A percentile compares a stretch with the other conserved stretches of the same genome.
phyloP scores from a whole-genome alignment of 805 yeast genomes.

The Yamadazyma akitaensis region DNA sequence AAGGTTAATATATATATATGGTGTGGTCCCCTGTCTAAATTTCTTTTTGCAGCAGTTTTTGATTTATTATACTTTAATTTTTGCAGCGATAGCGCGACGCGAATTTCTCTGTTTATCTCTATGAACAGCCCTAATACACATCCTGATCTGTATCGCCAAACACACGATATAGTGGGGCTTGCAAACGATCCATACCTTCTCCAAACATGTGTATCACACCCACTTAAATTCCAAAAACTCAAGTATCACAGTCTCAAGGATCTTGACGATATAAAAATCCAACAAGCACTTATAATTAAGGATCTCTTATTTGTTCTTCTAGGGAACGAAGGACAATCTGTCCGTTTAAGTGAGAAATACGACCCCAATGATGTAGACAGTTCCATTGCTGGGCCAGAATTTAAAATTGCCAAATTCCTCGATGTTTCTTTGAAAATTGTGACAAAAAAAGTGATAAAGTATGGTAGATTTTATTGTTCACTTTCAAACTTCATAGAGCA shows the following conservation, averaged over 20 bases:
- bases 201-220: constrained; percentile 8
- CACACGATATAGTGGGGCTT: constrained; percentile 18
- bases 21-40: too few relatives aligned
- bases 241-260: constrained; percentile 30
- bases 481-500: constrained; percentile 57
- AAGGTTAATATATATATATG: too few relatives aligned
- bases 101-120: background rate
- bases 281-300: constrained; percentile 68
- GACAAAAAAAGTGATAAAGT: constrained; percentile 54
- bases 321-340: constrained; percentile 76
- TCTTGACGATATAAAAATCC: constrained; percentile 48
- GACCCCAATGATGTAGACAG: constrained; percentile 42
- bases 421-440: constrained; percentile 73
- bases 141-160: background rate
- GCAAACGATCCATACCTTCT: constrained; percentile 15
- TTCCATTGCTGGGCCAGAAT: constrained; percentile 68
- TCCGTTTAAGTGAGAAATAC: constrained; percentile 63
- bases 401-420: constrained; percentile 63
- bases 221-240: constrained; percentile 6
- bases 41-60: background rate
- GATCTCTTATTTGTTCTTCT: constrained; percentile 68
- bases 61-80: background rate
- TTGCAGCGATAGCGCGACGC: background rate
- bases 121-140: background rate
- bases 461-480: constrained; percentile 62